Evolutionary conservation across 2,329 filamentous ascomycete species (phyloP), one percentile per base, ranked within the genome.

Genomic region (Penicillium sp.): DNA sequence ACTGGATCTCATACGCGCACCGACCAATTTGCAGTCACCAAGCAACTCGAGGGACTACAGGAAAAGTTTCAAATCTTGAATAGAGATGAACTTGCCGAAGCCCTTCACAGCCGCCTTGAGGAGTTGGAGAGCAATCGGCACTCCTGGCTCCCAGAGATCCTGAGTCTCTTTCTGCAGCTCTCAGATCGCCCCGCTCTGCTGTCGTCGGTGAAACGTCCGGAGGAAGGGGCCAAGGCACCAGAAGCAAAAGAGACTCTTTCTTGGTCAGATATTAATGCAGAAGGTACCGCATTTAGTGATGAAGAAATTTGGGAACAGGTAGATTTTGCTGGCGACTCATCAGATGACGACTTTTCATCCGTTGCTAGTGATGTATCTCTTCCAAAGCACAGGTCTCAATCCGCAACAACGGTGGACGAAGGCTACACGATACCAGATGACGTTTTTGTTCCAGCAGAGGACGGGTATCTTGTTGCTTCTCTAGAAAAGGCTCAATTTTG

Each of bases 31-130:
- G 86, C 89, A 44, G 84, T 92, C 21, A 77, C 82, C 39, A 81
- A 82, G 38, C 82, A 81, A 36, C 79, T 93, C 2, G 79, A 85
- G 48, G 90, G 90, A 1, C 79, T 97, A 3, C 87, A 92, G 64
- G 94, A 97, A 76, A 92, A 93, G 65, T 94, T 97, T 66, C 84
- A 86, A 33, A 82, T 97, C 53, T 82, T 91, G 47, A 87, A 89
- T 68, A 86, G 90, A 60, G 92, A 97, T 66, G 85, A 85, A 39
- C 78, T 97, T 27, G 91, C 91, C 13, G 87, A 92, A 70, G 87
- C 86, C 6, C 76, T 92, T 36, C 76, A 79, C 39, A 68, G 71
- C 43, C 81, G 89, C 36, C 72, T 91, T 15, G 76, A 82, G 39
- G 83, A 86, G 58, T 74, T 96, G 21, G 76, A 81, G 11, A 68